A percentile compares a stretch with the other conserved stretches of the same genome.
phyloP scores from a whole-genome alignment of 306 rosid genomes.

The Rosa rugosa region DNA sequence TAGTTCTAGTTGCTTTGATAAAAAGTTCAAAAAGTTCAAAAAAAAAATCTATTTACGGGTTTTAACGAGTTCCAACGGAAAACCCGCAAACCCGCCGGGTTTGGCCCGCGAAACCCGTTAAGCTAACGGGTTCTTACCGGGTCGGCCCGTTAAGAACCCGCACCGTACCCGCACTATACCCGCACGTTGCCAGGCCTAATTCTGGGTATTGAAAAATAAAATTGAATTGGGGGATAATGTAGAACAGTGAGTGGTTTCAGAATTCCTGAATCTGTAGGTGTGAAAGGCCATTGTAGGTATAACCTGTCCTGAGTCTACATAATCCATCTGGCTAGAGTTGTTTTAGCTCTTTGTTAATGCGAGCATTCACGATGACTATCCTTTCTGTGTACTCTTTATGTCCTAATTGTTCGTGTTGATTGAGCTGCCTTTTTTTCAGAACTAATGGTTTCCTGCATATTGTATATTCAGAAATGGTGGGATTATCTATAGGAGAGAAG shows the following conservation, averaged over 20 bases:
- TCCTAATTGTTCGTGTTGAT: not conserved
- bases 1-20: too few species aligned
- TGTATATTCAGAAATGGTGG: conserved; percentile 49
- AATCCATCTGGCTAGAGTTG: not conserved
- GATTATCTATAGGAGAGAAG: conserved; percentile 67
- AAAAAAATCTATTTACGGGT: too few species aligned
- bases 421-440: not conserved
- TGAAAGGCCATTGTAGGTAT: not conserved
- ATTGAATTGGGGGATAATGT: too few species aligned
- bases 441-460: not conserved
- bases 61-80: too few species aligned
- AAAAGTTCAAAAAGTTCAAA: too few species aligned
- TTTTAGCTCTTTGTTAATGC: not conserved
- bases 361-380: not conserved
- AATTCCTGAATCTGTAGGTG: not conserved
- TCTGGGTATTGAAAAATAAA: too few species aligned
- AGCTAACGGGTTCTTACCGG: too few species aligned
- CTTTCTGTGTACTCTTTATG: not conserved
- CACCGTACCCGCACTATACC: too few species aligned
- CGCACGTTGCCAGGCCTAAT: too few species aligned
- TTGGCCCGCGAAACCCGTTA: too few species aligned
- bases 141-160: too few species aligned
- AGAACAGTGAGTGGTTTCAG: not conserved
- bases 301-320: not conserved
- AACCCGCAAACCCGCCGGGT: too few species aligned